Base-by-base conservation (phyloP, 169 alveolate species). In the Eimeria praecox region DNA sequence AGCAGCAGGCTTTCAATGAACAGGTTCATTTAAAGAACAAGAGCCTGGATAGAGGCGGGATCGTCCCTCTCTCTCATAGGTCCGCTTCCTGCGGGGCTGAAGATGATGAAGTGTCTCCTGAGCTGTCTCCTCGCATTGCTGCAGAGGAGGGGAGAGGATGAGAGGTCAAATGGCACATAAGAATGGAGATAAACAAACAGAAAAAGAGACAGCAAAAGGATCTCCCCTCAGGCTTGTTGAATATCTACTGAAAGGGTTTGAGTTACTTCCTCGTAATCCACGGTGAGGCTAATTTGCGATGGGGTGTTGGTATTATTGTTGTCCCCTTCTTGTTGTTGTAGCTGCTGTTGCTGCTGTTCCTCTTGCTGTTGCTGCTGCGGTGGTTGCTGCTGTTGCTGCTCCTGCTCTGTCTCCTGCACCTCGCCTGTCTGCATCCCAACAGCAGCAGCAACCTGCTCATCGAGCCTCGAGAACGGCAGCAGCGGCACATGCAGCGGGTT, bases 401-500 rank as follows among this genome's bases (percentile, higher is more conserved):
- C 18, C 38, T n/a, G 49, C 35, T 77, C 62, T 22, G 62, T 20
- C 66, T 46, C 89, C 86, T 22, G 59, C 46, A 27, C 38, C 4
- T 82, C 71, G n/a, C 69, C 44, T 33, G 27, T n/a, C 40, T 10
- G 90, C 33, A 52, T 18, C 42, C 56, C 92, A 54, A 35, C 49
- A 30, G 92, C 73, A 52, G 77, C 78, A 52, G 59, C 78, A 52
- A 40, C 77, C 46, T 40, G 49, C 46, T 56, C 78, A 52, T 85
- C 92, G 12, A 85, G 8, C 46, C 49, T 20, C 56, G 75, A 30
- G 30, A 85, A 69, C 56, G 92, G 92, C 54, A 85, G 78, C 92
- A 85, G 77, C 73, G 92, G 92, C 73, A 85, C 92, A 49, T 85
- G 92, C 73, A 85, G 92, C 56, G 92, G 92, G 73, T 44, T 38